Base-by-base conservation (phyloP, 805 yeast genomes). In the Candida ficus region DNA sequence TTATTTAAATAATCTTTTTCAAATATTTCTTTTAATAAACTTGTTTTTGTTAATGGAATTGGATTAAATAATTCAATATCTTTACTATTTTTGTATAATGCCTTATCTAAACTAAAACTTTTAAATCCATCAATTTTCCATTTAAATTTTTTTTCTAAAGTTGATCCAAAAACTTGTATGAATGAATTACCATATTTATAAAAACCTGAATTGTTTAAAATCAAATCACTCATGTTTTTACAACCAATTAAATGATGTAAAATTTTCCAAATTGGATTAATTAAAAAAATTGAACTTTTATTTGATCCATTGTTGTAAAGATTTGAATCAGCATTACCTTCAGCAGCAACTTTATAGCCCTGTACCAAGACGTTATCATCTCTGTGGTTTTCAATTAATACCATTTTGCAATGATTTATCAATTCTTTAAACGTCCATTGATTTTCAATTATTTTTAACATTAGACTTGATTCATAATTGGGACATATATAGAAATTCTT, bases 241-340 rank as follows among this genome's bases (percentile, higher is more conserved):
- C 23, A 32, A 1, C 58, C 60, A 11, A 56, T 7, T 0, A 31
- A 3, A 1, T 18, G 10, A 20, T 44, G 44, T 4, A 55, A 33
- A 3, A 52, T 45, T 23, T 65, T 64, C 78, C 85, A 79, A 3
- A 54, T 45, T 4, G 61, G 48, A 4, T 64, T 53, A 43, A 76
- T 77, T 16, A 82, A 45, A 2, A 56, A 39, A 14, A 64, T 59
- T 3, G 66, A 64, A 19, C 60, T 58, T n/a, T 68, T 58, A 44
- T 69, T 75, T 7, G 60, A 53, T 6, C 62, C 56, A 2, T 50
- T 46, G 27, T 69, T 60, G 33, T 62, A 63, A 33, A 63, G 47
- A 4, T 38, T 42, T 7, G 62, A 53, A 7, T 57, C 48, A 0
- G 63, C 53, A 8, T 61, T 44, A 7, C 51, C 45, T 5, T 45